Conservation (phyloP, 305 asterid species). For the Galium porrigens region DNA sequence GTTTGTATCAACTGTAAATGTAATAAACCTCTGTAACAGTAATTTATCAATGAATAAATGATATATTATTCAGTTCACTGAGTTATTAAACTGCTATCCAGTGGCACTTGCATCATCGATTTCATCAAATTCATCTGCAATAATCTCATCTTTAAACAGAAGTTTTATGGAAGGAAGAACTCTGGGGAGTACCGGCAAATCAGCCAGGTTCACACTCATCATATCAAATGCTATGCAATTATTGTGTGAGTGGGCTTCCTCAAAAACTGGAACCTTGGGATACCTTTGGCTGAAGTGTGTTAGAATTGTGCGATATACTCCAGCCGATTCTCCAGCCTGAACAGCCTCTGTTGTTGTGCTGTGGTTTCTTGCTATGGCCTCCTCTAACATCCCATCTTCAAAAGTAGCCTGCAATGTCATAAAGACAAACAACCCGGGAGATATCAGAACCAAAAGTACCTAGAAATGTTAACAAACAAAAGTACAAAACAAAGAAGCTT, state of each 20-base stretch:
- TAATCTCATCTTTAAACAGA: conserved; percentile 54
- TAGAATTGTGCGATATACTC: conserved; percentile 61
- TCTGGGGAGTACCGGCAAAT: conserved; percentile 59
- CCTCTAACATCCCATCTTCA: conserved; percentile 62
- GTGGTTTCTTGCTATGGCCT: conserved; percentile 70
- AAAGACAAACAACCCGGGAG: not conserved
- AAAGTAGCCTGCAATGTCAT: conserved; percentile 61
- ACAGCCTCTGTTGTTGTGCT: conserved; percentile 80
- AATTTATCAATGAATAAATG: not conserved
- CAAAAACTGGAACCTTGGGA: conserved; percentile 83
- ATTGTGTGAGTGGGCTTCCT: conserved; percentile 53
- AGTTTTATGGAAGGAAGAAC: conserved; percentile 63
- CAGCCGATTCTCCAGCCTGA: conserved; percentile 62
- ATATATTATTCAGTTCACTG: not conserved
- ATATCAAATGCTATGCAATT: conserved; percentile 83
- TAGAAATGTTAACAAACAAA: not conserved
- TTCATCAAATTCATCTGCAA: conserved; percentile 59
- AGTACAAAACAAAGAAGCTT: not conserved
- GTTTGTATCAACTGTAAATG: not conserved
- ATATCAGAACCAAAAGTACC: not conserved
- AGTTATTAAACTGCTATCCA: conserved; percentile 11
- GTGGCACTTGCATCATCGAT: conserved; percentile 25
- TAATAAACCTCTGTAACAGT: not conserved
- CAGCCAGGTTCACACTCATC: conserved; percentile 85
- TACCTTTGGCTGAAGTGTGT: conserved; percentile 95